Conservation (phyloP, 306 rosid species). For the Pachyrhizus erosus region DNA sequence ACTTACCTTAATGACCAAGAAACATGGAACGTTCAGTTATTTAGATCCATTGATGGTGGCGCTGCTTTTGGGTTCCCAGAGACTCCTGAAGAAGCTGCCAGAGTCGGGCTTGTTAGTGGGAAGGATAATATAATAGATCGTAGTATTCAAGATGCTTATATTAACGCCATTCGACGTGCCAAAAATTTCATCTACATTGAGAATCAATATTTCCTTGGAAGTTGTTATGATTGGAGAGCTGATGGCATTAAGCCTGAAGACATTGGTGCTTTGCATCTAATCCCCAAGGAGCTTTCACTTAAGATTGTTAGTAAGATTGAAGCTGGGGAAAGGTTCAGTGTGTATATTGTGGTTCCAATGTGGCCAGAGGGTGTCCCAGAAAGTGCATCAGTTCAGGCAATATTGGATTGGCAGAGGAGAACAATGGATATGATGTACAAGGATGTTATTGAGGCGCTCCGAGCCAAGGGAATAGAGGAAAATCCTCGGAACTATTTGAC, state of each 20-base stretch:
- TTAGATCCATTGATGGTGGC: constrained; percentile 75
- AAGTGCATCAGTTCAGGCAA: constrained; percentile 72
- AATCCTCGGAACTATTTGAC: constrained; percentile 74
- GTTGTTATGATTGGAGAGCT: constrained; percentile 62
- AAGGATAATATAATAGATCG: constrained; percentile 71
- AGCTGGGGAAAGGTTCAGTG: constrained; percentile 76
- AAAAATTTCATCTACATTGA: constrained; percentile 70
- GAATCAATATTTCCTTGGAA: constrained; percentile 77
- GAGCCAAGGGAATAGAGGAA: constrained; percentile 57
- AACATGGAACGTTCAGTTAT: constrained; percentile 74
- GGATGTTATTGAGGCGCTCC: constrained; percentile 58
- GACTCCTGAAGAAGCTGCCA: constrained; percentile 70
- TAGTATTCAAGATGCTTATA: constrained; percentile 71
- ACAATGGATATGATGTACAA: constrained; percentile 78
- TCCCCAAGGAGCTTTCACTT: constrained; percentile 71
- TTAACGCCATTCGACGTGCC: constrained; percentile 74
- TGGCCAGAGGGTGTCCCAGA: constrained; percentile 79
- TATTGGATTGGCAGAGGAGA: constrained; percentile 80
- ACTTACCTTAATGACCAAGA: constrained; percentile 65
- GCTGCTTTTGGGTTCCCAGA: constrained; percentile 82
- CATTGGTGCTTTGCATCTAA: constrained; percentile 64
- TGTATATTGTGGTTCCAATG: constrained; percentile 72
- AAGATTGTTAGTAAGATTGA: constrained; percentile 70
- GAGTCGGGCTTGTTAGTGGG: constrained; percentile 68
- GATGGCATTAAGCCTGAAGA: constrained; percentile 71